These are phyloP conservation scores for Fraxinus nigra DNA, from an alignment of 305 asterid species.

Conservation along the genomic window DNA sequence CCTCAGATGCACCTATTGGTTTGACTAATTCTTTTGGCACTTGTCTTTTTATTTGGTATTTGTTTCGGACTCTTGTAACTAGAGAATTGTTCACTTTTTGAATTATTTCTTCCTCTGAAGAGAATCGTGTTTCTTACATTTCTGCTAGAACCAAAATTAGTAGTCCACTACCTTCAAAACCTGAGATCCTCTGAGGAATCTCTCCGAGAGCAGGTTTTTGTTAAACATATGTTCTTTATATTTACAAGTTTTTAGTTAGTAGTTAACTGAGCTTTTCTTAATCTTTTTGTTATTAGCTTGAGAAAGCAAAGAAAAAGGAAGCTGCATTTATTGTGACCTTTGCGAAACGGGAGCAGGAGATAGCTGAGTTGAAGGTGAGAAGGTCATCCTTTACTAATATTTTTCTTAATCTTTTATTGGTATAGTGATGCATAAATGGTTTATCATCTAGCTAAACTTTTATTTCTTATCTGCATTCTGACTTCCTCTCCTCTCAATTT, in stretches of 20 bases:
- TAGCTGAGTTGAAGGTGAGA: constrained; percentile 89
- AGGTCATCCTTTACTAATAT: not conserved
- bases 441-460: not conserved
- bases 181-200: constrained; percentile 89
- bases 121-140: constrained; percentile 16
- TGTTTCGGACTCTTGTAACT: constrained; percentile 1
- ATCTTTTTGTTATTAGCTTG: constrained; percentile 50
- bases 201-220: constrained; percentile 78
- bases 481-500: constrained; percentile 19
- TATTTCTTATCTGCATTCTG: not conserved
- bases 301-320: constrained; percentile 91
- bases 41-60: not conserved
- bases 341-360: constrained; percentile 98
- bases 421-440: not conserved
- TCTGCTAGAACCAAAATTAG: constrained; percentile 67
- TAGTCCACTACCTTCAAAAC: constrained; percentile 71
- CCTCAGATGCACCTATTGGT: constrained; percentile 79
- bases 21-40: constrained; percentile 12
- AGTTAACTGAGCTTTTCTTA: constrained; percentile 9
- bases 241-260: constrained; percentile 9
- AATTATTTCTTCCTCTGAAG: constrained; percentile 12
- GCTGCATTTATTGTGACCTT: constrained; percentile 94
- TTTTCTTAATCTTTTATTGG: not conserved
- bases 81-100: not conserved
- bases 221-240: not conserved